Evolutionary conservation across 768 basidiomycete genomes (phyloP), one percentile per base, ranked within the genome.

Genomic region (Butyriboletus loyo): DNA sequence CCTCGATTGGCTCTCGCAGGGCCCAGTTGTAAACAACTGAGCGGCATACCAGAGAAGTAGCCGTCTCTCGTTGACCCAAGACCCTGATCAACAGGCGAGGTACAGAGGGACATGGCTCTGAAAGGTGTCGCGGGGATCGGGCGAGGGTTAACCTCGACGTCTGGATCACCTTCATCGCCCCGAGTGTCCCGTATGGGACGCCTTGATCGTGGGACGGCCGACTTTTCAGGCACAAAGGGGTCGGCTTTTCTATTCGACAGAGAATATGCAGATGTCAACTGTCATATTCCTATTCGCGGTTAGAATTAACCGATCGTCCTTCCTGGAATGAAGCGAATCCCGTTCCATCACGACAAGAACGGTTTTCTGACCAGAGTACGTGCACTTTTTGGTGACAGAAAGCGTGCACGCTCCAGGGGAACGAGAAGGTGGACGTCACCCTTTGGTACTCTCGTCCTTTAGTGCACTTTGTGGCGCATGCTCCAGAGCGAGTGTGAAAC

Each of bases 1-100:
- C 78, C 77, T 76, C 51, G 79, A 81, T 77, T 61, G 82, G 72
- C 78, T 73, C 80, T 81, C 76, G 82, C 79, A 59, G 85, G 75
- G 78, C 69, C 82, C 73, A 72, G 77, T 71, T 72, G 69, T 78
- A 78, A 85, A 63, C 66, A 61, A 72, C 75, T 73, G 73, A 80
- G 77, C 78, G 76, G 69, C 82, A 78, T 80, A 87, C 83, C 84
- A 85, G 85, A 84, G 79, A 87, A 70, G 56, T 73, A 71, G 59
- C 62, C 7, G 25, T 59, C 53, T 57, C 53, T 62, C 61, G 56
- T 55, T 56, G 56, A 69, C 59, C 75, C 55, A 77, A 78, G 79
- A 82, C 73, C 72, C 69, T 72, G 53, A 30, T 54, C 5, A 17
- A 25, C 28, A 44, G 63, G 60, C 47, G 61, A 64, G 64, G 64